These are phyloP conservation scores for Wallacemonas collosoma DNA, from an alignment of 208 protist genomes.

Conservation along the genomic window DNA sequence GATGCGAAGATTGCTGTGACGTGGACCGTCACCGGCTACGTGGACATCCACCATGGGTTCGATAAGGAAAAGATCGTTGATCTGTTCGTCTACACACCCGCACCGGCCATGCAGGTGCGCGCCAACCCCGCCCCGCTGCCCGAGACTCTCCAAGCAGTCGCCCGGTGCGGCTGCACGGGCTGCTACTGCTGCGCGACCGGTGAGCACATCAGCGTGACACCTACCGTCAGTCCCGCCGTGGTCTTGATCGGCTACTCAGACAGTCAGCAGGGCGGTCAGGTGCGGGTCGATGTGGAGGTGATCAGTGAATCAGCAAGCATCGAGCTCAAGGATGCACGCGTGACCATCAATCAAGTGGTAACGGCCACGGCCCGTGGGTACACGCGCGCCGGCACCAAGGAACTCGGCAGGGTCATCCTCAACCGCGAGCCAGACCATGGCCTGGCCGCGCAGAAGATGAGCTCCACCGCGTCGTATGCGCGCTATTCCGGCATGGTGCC, in stretches of 20 bases:
- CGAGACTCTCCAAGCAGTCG: neutral
- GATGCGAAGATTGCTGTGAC: neutral
- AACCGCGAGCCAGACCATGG: neutral
- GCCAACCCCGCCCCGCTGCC: no score
- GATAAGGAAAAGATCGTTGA: neutral
- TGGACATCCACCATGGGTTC: slow-evolving; percentile 11
- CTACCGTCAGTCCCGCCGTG: neutral
- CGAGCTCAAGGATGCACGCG: neutral
- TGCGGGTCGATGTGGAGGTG: neutral
- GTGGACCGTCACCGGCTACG: slow-evolving; percentile 4
- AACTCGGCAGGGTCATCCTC: no score
- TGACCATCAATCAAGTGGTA: neutral
- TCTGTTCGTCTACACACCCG: slow-evolving; percentile 5
- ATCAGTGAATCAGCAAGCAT: neutral
- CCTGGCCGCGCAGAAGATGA: neutral
- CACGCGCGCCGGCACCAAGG: neutral
- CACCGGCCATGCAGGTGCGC: neutral
- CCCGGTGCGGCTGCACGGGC: slow-evolving; percentile 15
- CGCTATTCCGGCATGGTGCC: neutral
- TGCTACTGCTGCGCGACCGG: slow-evolving; percentile 13
- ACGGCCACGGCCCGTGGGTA: neutral
- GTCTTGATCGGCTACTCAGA: neutral
- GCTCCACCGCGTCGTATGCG: neutral
- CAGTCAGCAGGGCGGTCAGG: neutral
- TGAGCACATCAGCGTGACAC: neutral